Base-by-base conservation (phyloP, 2,329 filamentous ascomycete species). In the Neonectria punicea region DNA sequence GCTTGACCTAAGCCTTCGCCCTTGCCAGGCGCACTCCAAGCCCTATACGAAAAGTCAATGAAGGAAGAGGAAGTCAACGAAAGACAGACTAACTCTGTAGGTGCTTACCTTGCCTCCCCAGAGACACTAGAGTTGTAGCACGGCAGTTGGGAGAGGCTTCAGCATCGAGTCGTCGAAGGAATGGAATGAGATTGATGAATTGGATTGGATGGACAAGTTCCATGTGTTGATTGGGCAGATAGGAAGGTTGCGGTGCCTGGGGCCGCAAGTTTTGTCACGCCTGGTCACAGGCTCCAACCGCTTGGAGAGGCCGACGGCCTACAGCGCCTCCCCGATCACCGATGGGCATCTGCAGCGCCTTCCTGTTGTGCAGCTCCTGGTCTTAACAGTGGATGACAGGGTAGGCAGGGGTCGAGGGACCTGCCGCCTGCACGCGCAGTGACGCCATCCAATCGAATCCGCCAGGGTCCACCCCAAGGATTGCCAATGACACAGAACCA, bases 391-490 rank as follows among this genome's bases (percentile, higher is more conserved):
- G 25, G 4, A 25, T 25, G 5, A 41, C 39, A 41, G 22, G 22
- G 22, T 4, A 22, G 22, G 22, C 22, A 22, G 16, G 47, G 47
- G 16, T 9, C 22, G 44, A 34, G 43, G 20, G 22, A 22, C 50
- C 32, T 22, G 13, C 25, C 4, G 22, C 47, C 55, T 54, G 56
- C 55, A 46, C 5, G 18, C 41, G 25, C 34, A 44, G 55, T 58
- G 55, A 63, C 51, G 61, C 56, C 61, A 64, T 59, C 58, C 57
- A 60, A 56, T 43, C 18, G 50, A 58, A 56, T 32, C 53, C 49
- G 43, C 60, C 64, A 62, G 4, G 50, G 53, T 55, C 59, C 44
- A 43, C 36, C 18, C 39, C 39, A 20, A 6, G 14, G 36, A 51
- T 36, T 47, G 54, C 56, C 28, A 49, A 53, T 54, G 46, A 39